Evolutionary conservation across 2,329 filamentous ascomycete genomes (phyloP), one percentile per base, ranked within the genome.

Genomic region (Cyphellophora europaea): DNA sequence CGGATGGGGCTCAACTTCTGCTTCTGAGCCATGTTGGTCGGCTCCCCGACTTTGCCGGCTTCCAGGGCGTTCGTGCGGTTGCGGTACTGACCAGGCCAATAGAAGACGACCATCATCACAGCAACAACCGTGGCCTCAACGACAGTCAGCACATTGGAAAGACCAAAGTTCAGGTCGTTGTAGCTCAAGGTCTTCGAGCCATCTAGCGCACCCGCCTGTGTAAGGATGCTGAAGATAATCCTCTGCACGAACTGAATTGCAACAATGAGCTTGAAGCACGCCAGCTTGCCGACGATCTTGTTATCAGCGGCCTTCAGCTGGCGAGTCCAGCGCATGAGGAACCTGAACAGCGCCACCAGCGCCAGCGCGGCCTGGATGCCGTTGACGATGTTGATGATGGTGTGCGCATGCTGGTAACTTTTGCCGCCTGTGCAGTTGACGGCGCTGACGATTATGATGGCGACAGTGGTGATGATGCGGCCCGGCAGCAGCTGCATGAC

Each of bases 401-500:
- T 12, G 16, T 30, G 28, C 11, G n/a, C 10, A 14, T 16, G 28
- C 11, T 30, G 12, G 28, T 30, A 12, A 11, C n/a, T 14, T 3
- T 11, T 16, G 10, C 28, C 16, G 28, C 16, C 16, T 12, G 14
- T 30, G 28, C 28, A 30, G 4, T 11, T 12, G 5, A 14, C 28
- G 12, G 28, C 28, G 16, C 12, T 30, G 12, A 30, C 11, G 10
- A 30, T 30, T 11, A 12, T 13, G 11, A 11, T 14, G 10, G 28
- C 28, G 11, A 30, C 28, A 14, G 28, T 30, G 28, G 14, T 12
- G 28, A 30, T 30, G 28, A 30, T 12, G 28, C 28, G 28, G 5
- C n/a, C 10, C 5, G 28, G 28, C n/a, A 30, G 5, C 11, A 13
- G 12, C 16, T 30, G 28, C 11, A 30, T 12, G 5, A 30, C 28